Percentiles rank a stretch among this genome's conserved stretches.
These are phyloP conservation scores for Torulaspora franciscae DNA, from an alignment of 805 yeast genomes.

Conservation along the genomic window DNA sequence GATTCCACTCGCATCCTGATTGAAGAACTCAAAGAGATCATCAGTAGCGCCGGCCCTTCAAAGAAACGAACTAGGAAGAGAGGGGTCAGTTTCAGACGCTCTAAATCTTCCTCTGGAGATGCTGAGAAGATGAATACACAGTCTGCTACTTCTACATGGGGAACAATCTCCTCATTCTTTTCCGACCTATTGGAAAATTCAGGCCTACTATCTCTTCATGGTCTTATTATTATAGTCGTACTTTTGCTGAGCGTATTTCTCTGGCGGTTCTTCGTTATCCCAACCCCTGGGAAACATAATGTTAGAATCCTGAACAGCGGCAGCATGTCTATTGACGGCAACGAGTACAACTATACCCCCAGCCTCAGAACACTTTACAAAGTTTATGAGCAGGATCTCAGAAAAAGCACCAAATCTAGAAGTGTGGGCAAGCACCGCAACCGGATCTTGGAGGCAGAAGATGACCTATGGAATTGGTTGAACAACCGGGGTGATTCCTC, in stretches of 20 bases:
- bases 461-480: constrained; percentile 71
- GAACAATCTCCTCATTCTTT: constrained; percentile 2
- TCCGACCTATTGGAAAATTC: constrained; percentile 12
- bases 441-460: constrained; percentile 46
- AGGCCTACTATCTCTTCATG: constrained; percentile 21
- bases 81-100: constrained; percentile 5
- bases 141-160: neutral
- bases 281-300: constrained; percentile 7
- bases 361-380: constrained; percentile 36
- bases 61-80: constrained; percentile 19
- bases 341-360: constrained; percentile 40
- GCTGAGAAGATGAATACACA: constrained; percentile 12
- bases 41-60: constrained; percentile 24
- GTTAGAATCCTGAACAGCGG: constrained; percentile 25
- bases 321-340: constrained; percentile 34
- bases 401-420: constrained; percentile 10
- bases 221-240: constrained; percentile 11
- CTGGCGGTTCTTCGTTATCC: constrained; percentile 8
- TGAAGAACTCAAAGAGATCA: constrained; percentile 37
- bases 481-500: constrained; percentile 37
- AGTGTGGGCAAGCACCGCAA: constrained; percentile 15
- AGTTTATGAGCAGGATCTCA: constrained; percentile 27
- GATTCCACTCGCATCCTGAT: constrained; percentile 47
- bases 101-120: constrained; percentile 8
- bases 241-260: constrained; percentile 12